These are phyloP conservation scores for Gamarada debralockiae DNA, from an alignment of 495 filamentous ascomycete genomes.

Conservation along the genomic window DNA sequence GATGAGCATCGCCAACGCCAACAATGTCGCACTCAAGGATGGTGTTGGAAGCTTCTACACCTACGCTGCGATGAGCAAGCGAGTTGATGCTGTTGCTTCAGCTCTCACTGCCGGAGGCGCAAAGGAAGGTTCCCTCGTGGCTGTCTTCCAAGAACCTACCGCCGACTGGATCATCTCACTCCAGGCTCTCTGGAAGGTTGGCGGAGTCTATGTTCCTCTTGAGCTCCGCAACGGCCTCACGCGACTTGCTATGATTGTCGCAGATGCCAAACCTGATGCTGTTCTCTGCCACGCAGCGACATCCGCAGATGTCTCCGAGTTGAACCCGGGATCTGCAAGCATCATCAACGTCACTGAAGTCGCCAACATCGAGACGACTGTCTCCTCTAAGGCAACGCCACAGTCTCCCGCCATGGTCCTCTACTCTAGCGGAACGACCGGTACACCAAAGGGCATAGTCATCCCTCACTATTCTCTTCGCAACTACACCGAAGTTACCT, in stretches of 20 bases:
- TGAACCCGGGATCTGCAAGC: neutral
- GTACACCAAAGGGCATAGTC: conserved; percentile 86
- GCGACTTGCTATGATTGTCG: conserved; percentile 17
- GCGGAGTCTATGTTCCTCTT: conserved; percentile 48
- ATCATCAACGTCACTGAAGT: neutral
- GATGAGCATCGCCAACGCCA: neutral
- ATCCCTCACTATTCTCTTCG: conserved; percentile 64
- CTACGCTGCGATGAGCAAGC: neutral
- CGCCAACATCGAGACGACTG: neutral
- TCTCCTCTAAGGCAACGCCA: neutral
- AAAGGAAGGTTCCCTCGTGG: conserved; percentile 14
- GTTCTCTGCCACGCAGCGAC: conserved; percentile 12
- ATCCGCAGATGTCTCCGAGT: neutral
- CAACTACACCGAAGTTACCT: conserved; percentile 29
- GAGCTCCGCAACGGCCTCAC: conserved; percentile 33
- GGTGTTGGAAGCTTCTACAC: neutral
- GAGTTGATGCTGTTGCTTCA: conserved; percentile 5
- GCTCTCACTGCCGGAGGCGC: neutral
- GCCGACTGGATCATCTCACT: conserved; percentile 45
- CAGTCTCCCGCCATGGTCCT: conserved; percentile 56
- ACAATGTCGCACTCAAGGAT: conserved; percentile 6
- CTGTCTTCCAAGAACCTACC: conserved; percentile 31
- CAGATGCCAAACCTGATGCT: conserved; percentile 2
- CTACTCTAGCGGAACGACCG: conserved; percentile 94
- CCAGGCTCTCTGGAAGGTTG: conserved; percentile 47